Evolutionary conservation across 2,329 filamentous ascomycete genomes (phyloP).

Genomic region (Ophiostoma sp.): DNA sequence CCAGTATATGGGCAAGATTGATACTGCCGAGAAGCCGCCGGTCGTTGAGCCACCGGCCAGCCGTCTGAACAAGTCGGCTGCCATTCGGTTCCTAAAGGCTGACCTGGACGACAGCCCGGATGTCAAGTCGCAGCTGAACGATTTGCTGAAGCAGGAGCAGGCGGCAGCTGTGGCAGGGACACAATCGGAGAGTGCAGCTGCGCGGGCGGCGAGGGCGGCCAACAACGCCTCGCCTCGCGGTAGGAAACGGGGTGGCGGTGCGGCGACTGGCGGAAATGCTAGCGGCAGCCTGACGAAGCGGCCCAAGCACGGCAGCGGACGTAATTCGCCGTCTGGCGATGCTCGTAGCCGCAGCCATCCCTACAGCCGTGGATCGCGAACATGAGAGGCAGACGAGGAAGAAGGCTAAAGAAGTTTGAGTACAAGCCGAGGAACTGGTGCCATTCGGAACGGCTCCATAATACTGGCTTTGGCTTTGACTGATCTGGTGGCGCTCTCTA

Average conservation of each 20-base stretch:
- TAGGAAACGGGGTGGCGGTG: constrained; percentile 21
- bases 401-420: not conserved
- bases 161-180: constrained; percentile 26
- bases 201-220: constrained; percentile 1
- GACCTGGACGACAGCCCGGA: constrained; percentile 60
- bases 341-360: constrained; percentile 18
- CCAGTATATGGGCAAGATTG: constrained; percentile 92
- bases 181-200: not conserved
- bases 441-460: not conserved
- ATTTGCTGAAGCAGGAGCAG: constrained; percentile 53
- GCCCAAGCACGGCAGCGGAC: constrained; percentile 22
- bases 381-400: not conserved
- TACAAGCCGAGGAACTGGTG: not conserved
- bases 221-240: not conserved
- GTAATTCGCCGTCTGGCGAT: not conserved
- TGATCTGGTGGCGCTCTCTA: not conserved
- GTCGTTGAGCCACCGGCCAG: constrained; percentile 41
- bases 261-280: not conserved
- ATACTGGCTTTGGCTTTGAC: not conserved
- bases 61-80: constrained; percentile 72
- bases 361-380: constrained; percentile 18
- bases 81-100: constrained; percentile 77
- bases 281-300: constrained; percentile 24
- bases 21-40: constrained; percentile 65
- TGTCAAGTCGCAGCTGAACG: constrained; percentile 55